Evolutionary conservation across 441 rosid genomes (phyloP), one percentile per base, ranked within the genome.

Genomic region (Erysimum cheiri): DNA sequence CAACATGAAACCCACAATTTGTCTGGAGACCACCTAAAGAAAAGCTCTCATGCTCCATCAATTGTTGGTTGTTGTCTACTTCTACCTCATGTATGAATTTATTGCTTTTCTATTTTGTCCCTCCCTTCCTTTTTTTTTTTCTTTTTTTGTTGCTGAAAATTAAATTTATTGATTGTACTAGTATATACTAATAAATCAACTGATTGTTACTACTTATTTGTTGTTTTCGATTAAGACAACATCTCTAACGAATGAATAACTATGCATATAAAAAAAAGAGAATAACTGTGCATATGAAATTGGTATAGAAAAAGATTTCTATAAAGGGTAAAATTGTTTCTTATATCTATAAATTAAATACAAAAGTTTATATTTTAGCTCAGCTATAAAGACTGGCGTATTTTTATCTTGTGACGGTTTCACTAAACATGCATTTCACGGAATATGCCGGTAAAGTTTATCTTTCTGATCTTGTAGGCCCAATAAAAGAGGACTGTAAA

Each of bases 1-100:
- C 52, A 74, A 68, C 70, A 61, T 61, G 74, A 74, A 74, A 68
- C 74, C 47, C 60, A 74, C 70, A 46, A 10, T 74, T 74, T 69
- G 70, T 74, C 74, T 74, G 68, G 72, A 50, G 31, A 56, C 70
- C 61, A 59, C 53, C 61, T 19, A 59, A 50, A 37, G 41, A 37
- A 61, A 32, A 41, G 33, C 33, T 67, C 32, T 73, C 12, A 59
- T 67, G 67, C 67, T 67, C 63, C 72, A 60, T 67, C 73, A 60
- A 43, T 44, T 60, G 48, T 53, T 60, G 63, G 77, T 59, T 60
- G 73, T 60, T 67, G 41, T 67, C 47, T 67, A 64, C 70, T 64
- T 36, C 35, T 55, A 26, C 49, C 40, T 70, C 58, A 35, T 71
- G 49, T 63, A 64, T 47, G 37, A 64, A 72, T 57, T 72, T 72